Conservation (phyloP, 2,329 filamentous ascomycete genomes). For the Tympanopsis confertula region DNA sequence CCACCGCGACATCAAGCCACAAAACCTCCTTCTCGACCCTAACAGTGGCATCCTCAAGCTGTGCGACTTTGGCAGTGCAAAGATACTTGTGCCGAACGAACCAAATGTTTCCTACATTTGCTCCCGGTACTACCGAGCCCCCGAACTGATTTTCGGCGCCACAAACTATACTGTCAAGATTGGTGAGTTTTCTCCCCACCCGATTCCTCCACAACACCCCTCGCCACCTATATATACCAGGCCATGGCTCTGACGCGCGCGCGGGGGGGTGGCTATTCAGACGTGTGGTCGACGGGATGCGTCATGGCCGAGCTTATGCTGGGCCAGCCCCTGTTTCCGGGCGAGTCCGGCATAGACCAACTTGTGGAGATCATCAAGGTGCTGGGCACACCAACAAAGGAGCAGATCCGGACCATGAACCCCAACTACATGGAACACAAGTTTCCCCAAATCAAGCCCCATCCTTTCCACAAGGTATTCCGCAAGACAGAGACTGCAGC, state of each 20-base stretch:
- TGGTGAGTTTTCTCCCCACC: slow-evolving; percentile 46
- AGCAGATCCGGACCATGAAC: slow-evolving; percentile 99
- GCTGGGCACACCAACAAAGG: slow-evolving; percentile 84
- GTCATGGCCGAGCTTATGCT: slow-evolving; percentile 99
- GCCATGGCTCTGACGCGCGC: slow-evolving; percentile 3
- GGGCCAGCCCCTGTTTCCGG: slow-evolving; percentile 91
- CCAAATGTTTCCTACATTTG: slow-evolving; percentile 99
- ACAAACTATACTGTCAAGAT: slow-evolving; percentile 99
- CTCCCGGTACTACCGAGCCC: slow-evolving; percentile 95
- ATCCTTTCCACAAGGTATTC: slow-evolving; percentile 99
- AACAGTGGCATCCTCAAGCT: slow-evolving; percentile 86
- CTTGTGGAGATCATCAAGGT: slow-evolving; percentile 99
- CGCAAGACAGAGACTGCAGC: slow-evolving; percentile 86
- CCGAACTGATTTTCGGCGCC: slow-evolving; percentile 94
- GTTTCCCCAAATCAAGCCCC: slow-evolving; percentile 98
- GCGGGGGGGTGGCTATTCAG: slow-evolving; percentile 29
- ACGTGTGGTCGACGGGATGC: slow-evolving; percentile 98
- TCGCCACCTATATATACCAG: slow-evolving; percentile 6
- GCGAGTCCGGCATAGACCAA: slow-evolving; percentile 96
- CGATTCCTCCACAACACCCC: neutral
- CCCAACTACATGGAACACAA: slow-evolving; percentile 99
- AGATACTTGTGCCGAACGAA: slow-evolving; percentile 97
- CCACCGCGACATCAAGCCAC: slow-evolving; percentile 97
- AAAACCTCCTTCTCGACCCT: slow-evolving; percentile 90
- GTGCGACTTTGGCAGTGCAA: slow-evolving; percentile 97